Evolutionary conservation across 1,139 yeast genomes (phyloP).

Genomic region (Lodderomyces jiufengensis): DNA sequence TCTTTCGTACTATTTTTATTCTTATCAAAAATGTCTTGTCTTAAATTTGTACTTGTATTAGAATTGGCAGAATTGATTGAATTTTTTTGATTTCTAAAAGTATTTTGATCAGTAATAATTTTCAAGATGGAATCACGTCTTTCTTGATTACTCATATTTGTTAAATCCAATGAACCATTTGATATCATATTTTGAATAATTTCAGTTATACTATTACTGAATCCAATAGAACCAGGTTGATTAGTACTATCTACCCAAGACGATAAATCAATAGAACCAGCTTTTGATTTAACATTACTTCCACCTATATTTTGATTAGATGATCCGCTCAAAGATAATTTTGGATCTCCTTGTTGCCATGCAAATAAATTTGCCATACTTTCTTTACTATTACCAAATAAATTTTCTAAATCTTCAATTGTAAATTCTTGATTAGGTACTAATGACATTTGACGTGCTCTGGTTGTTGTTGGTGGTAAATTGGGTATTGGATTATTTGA

Average conservation of each 20-base stretch:
- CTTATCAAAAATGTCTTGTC: slow-evolving; percentile 44
- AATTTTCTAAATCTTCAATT: slow-evolving; percentile 42
- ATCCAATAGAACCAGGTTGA: slow-evolving; percentile 26
- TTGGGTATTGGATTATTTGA: slow-evolving; percentile 6
- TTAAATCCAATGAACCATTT: slow-evolving; percentile 40
- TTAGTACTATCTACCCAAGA: slow-evolving; percentile 14
- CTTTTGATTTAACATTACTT: slow-evolving; percentile 16
- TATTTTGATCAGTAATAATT: slow-evolving; percentile 32
- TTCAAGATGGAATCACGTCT: slow-evolving; percentile 42
- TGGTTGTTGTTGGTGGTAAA: slow-evolving; percentile 11
- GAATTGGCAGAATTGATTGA: slow-evolving; percentile 5
- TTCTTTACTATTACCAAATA: slow-evolving; percentile 35
- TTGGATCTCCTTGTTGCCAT: slow-evolving; percentile 22
- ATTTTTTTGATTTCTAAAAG: slow-evolving; percentile 16
- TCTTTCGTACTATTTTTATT: slow-evolving; percentile 4
- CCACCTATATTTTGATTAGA: not conserved
- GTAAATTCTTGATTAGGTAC: slow-evolving; percentile 21
- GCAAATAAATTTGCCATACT: slow-evolving; percentile 33
- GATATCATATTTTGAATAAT: slow-evolving; percentile 34
- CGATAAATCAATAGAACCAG: slow-evolving; percentile 30
- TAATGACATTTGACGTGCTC: slow-evolving; percentile 16
- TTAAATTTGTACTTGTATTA: slow-evolving; percentile 20
- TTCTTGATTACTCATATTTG: slow-evolving; percentile 41
- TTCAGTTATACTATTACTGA: slow-evolving; percentile 34
- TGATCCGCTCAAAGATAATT: slow-evolving; percentile 9